Conservation (phyloP, 305 asterid genomes). For the Salvia sclarea region DNA sequence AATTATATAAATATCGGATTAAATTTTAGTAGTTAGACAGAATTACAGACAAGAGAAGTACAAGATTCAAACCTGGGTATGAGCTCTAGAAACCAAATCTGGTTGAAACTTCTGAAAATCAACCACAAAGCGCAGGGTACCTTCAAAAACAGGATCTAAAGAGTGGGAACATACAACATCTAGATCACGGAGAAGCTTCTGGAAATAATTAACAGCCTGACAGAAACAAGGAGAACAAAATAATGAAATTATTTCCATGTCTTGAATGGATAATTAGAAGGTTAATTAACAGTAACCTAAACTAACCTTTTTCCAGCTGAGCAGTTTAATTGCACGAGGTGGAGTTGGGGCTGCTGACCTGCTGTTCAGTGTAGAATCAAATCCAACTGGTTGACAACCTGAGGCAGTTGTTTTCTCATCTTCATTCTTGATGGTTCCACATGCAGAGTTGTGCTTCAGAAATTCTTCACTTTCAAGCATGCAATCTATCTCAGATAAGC, state of each 20-base stretch:
- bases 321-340: conserved; percentile 81
- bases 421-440: conserved; percentile 39
- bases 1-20: conserved; percentile 12
- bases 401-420: conserved; percentile 86
- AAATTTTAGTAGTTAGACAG: not conserved
- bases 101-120: conserved; percentile 86
- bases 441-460: conserved; percentile 48
- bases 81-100: conserved; percentile 87
- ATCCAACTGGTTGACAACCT: conserved; percentile 84
- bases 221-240: conserved; percentile 30
- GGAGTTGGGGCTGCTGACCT: conserved; percentile 98
- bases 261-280: conserved; percentile 15
- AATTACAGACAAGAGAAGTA: conserved; percentile 21
- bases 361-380: conserved; percentile 90
- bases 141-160: conserved; percentile 72
- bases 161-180: conserved; percentile 69
- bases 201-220: conserved; percentile 90
- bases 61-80: conserved; percentile 68
- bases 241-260: conserved; percentile 4
- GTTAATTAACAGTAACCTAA: conserved; percentile 26
- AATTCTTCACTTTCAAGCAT: conserved; percentile 74
- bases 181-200: conserved; percentile 94
- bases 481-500: conserved; percentile 79
- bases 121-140: conserved; percentile 69
- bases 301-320: conserved; percentile 88